phyloP scores from a whole-genome alignment of 768 basidiomycete genomes.

The Boletus rubroflammeus region DNA sequence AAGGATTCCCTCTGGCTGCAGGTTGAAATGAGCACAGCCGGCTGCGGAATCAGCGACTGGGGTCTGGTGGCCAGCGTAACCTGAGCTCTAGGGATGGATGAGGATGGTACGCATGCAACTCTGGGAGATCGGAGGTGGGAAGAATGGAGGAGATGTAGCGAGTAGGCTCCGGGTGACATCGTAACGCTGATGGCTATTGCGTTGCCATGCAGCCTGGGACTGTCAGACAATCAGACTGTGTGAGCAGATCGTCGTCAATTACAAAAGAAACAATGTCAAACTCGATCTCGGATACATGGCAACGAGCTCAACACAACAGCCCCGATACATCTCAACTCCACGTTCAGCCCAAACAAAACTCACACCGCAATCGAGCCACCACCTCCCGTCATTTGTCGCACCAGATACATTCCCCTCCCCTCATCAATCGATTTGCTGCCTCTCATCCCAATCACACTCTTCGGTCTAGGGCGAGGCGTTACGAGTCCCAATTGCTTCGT shows the following conservation, averaged over 20 bases:
- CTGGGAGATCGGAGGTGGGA: not conserved
- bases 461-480: slow-evolving; percentile 57
- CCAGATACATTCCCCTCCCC: slow-evolving; percentile 66
- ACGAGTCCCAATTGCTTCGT: slow-evolving; percentile 59
- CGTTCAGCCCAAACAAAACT: slow-evolving; percentile 1
- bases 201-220: slow-evolving; percentile 14
- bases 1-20: slow-evolving; percentile 7
- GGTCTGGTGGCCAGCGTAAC: slow-evolving; percentile 5
- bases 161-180: not conserved
- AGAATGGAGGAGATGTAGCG: not conserved
- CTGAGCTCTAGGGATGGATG: not conserved
- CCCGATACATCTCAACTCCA: not conserved
- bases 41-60: slow-evolving; percentile 8
- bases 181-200: not conserved
- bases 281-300: slow-evolving; percentile 18
- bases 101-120: not conserved
- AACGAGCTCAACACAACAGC: not conserved
- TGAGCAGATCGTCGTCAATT: not conserved
- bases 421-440: slow-evolving; percentile 61
- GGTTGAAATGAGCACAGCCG: not conserved
- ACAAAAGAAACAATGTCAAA: slow-evolving; percentile 1
- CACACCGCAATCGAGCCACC: slow-evolving; percentile 24
- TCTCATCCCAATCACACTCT: slow-evolving; percentile 73
- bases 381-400: slow-evolving; percentile 73
- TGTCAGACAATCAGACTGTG: not conserved